Conservation (phyloP, 2,329 filamentous ascomycete genomes). For the Penicillium sp. region DNA sequence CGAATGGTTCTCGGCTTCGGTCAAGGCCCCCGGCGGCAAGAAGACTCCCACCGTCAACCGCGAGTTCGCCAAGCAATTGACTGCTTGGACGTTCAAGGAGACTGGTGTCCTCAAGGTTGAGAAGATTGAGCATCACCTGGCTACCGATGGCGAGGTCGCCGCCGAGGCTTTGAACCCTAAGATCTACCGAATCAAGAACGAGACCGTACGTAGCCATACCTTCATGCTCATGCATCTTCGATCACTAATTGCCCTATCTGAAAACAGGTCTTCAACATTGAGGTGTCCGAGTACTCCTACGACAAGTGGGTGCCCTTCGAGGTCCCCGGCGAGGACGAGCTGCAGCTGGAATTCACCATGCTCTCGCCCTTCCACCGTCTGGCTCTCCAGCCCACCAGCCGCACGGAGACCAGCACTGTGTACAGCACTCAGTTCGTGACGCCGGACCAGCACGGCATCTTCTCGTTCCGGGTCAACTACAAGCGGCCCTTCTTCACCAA, state of each 20-base stretch:
- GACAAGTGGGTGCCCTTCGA: slow-evolving; percentile 75
- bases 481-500: slow-evolving; percentile 89
- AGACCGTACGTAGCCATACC: slow-evolving; percentile 70
- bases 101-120: slow-evolving; percentile 84
- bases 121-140: slow-evolving; percentile 73
- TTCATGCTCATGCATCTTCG: not conserved
- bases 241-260: slow-evolving; percentile 29
- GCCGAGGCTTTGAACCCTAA: slow-evolving; percentile 66
- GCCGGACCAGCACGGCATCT: slow-evolving; percentile 98
- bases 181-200: slow-evolving; percentile 95
- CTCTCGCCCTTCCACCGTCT: slow-evolving; percentile 95
- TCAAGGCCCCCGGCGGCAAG: slow-evolving; percentile 60
- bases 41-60: slow-evolving; percentile 71
- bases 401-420: slow-evolving; percentile 68
- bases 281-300: slow-evolving; percentile 80
- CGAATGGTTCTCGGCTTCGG: slow-evolving; percentile 82
- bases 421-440: slow-evolving; percentile 77
- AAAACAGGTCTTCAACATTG: slow-evolving; percentile 76
- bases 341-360: slow-evolving; percentile 99
- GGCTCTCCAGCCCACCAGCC: slow-evolving; percentile 61
- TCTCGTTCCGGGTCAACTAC: slow-evolving; percentile 97
- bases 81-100: slow-evolving; percentile 97
- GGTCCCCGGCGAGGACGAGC: slow-evolving; percentile 66
- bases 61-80: slow-evolving; percentile 80
- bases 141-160: slow-evolving; percentile 54